A percentile compares a stretch with the other conserved stretches of the same genome.
These are phyloP conservation scores for Cruciata laevipes DNA, from an alignment of 257 asterid genomes.

Conservation along the genomic window DNA sequence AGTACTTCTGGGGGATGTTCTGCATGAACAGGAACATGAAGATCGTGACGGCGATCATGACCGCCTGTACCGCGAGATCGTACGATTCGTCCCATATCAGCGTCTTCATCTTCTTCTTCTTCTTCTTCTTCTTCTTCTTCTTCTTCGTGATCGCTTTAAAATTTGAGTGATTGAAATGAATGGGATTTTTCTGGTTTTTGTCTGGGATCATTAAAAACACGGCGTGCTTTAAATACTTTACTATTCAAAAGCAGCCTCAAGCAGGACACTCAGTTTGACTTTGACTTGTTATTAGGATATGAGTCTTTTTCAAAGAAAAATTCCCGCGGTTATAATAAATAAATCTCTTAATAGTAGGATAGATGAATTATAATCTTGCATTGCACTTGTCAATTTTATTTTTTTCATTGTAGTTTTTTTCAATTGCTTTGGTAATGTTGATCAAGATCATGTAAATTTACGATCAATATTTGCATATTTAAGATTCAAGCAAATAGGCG, in stretches of 20 bases:
- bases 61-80: slow-evolving; percentile 53
- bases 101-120: slow-evolving; percentile 21
- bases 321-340: background rate
- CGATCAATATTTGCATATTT: no score
- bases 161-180: background rate
- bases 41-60: slow-evolving; percentile 13
- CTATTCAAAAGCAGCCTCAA: background rate
- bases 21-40: slow-evolving; percentile 40
- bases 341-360: no score
- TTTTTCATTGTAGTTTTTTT: no score
- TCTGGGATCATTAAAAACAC: background rate
- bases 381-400: no score
- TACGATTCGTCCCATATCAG: slow-evolving; percentile 15
- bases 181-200: background rate
- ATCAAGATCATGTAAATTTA: no score
- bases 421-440: no score
- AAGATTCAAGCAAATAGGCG: no score
- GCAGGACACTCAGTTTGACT: background rate
- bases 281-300: background rate
- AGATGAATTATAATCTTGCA: no score
- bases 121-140: slow-evolving; percentile 5
- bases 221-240: background rate
- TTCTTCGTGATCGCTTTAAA: background rate
- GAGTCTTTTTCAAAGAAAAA: background rate
- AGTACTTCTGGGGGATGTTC: slow-evolving; percentile 45